These are phyloP conservation scores for Fusarium albidum DNA, from an alignment of 2,329 filamentous ascomycete genomes.

Conservation along the genomic window DNA sequence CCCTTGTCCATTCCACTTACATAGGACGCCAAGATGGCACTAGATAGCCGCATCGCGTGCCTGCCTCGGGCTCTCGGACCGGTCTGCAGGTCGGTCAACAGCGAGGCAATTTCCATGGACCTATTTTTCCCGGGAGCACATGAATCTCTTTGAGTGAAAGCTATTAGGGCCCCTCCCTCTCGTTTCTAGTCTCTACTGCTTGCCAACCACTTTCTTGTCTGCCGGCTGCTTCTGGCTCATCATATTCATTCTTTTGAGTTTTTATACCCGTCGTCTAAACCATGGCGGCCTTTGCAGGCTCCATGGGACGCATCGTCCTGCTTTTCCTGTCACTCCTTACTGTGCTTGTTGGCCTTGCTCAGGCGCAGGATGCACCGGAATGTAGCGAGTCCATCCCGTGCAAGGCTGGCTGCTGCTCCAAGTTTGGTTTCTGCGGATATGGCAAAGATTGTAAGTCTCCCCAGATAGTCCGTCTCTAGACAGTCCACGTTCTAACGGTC, in stretches of 20 bases:
- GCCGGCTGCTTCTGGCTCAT: not conserved
- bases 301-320: constrained; percentile 5
- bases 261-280: not conserved
- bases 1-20: no score
- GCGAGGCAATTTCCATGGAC: no score
- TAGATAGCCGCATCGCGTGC: no score
- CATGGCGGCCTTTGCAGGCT: constrained; percentile 4
- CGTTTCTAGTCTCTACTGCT: no score
- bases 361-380: constrained; percentile 4
- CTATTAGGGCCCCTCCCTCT: no score
- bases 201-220: no score
- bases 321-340: constrained; percentile 7
- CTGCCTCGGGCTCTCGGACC: no score
- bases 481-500: no score
- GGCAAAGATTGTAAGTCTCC: constrained; percentile 22
- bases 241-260: not conserved
- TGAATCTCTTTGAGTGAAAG: no score
- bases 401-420: constrained; percentile 44
- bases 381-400: constrained; percentile 26
- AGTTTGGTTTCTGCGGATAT: constrained; percentile 41
- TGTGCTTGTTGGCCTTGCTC: constrained; percentile 3
- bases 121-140: no score
- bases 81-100: no score
- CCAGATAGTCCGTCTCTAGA: not conserved
- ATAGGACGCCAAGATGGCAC: no score